phyloP scores from a whole-genome alignment of 352 stramenopile species.

The Pythium grandisporangium region DNA sequence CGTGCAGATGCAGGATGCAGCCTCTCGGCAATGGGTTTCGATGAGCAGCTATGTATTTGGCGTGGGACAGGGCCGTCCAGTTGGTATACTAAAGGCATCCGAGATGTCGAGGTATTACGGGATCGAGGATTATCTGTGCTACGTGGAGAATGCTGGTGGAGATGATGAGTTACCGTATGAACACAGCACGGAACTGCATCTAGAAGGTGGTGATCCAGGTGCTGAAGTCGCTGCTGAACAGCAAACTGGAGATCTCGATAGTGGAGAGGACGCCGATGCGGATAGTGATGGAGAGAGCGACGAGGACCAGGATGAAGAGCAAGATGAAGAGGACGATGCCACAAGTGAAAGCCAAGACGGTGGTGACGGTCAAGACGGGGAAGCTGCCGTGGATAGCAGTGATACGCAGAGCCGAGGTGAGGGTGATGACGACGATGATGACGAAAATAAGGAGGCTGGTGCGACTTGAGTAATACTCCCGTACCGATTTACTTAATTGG shows the following conservation, averaged over 20 bases:
- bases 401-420: not conserved
- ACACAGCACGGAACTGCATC: not conserved
- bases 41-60: conserved; percentile 70
- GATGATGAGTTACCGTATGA: conserved; percentile 4
- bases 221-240: no score
- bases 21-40: conserved; percentile 49
- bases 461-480: no score
- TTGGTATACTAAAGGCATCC: conserved; percentile 11
- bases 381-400: conserved; percentile 6
- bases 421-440: conserved; percentile 8
- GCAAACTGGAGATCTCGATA: conserved; percentile 1
- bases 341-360: conserved; percentile 5
- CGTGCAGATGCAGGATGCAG: conserved; percentile 53
- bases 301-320: conserved; percentile 15
- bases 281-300: conserved; percentile 10
- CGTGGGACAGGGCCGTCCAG: conserved; percentile 23
- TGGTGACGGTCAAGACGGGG: conserved; percentile 5
- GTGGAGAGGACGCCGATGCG: conserved; percentile 2
- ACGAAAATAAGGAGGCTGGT: not conserved
- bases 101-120: conserved; percentile 30
- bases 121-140: conserved; percentile 57
- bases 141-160: conserved; percentile 20
- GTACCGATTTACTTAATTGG: no score
- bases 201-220: not conserved
- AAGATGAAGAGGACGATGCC: conserved; percentile 13